Percentiles rank a stretch among this genome's conserved stretches.
phyloP scores from a whole-genome alignment of 371 early-diverging fungal genomes.

The Mortierella sp. region DNA sequence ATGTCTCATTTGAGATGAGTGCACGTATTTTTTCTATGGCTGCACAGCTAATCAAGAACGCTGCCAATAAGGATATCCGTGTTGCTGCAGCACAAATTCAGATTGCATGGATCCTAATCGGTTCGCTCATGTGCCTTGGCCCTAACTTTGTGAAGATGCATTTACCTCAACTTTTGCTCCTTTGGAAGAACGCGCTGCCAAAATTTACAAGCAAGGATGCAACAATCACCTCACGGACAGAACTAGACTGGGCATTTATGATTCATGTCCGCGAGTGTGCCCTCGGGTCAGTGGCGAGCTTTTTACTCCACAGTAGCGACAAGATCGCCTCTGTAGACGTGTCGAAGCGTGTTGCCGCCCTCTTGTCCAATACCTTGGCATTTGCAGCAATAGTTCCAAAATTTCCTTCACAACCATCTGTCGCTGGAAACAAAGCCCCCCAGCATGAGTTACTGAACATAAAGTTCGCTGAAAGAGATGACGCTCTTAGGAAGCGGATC shows the following conservation, averaged over 20 bases:
- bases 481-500: slow-evolving; percentile 72
- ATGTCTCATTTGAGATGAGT: slow-evolving; percentile 81
- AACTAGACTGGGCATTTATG: slow-evolving; percentile 77
- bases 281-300: slow-evolving; percentile 78
- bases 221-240: slow-evolving; percentile 69
- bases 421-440: slow-evolving; percentile 49
- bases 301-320: slow-evolving; percentile 76
- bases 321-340: slow-evolving; percentile 81
- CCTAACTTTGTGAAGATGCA: slow-evolving; percentile 86
- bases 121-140: slow-evolving; percentile 84
- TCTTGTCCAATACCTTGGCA: slow-evolving; percentile 81
- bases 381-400: slow-evolving; percentile 74
- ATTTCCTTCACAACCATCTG: slow-evolving; percentile 56
- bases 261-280: slow-evolving; percentile 80
- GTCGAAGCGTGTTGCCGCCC: slow-evolving; percentile 83
- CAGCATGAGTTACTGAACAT: slow-evolving; percentile 59
- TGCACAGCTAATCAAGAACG: slow-evolving; percentile 77
- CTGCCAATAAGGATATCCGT: slow-evolving; percentile 68
- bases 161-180: slow-evolving; percentile 79
- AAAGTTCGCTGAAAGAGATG: slow-evolving; percentile 73
- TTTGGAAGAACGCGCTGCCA: slow-evolving; percentile 79
- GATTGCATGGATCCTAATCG: slow-evolving; percentile 86
- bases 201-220: slow-evolving; percentile 68
- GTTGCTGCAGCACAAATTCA: slow-evolving; percentile 77
- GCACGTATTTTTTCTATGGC: slow-evolving; percentile 83